Evolutionary conservation across 768 basidiomycete genomes (phyloP), one percentile per base, ranked within the genome.

Genomic region (Panaeolus papilionaceus): DNA sequence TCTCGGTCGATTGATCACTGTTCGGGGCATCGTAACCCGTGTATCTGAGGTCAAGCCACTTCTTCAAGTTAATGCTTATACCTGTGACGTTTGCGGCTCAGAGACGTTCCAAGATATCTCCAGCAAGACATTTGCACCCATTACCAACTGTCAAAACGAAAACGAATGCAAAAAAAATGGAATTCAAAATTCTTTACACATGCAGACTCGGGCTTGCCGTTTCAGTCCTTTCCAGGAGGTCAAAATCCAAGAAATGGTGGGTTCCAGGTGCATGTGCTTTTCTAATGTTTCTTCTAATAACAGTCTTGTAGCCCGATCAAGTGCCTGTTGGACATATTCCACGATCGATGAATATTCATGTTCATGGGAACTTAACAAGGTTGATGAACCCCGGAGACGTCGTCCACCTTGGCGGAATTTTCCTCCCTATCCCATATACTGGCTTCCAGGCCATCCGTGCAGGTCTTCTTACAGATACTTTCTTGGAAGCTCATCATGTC

Each of bases 291-390:
- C 23, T 74, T 45, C 63, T 23, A 51, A 42, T 58, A 58, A 68
- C n/a, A 69, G 23, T 40, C 12, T 62, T 62, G 0, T 72, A 95
- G 95, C 93, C 97, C 28, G 97, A 99, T 75, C 98, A 99, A 90
- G 98, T 99, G 0, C 98, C 98, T 26, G 97, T 99, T 61, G 98
- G 98, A 4, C 98, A 99, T 77, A 99, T 99, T 67, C 98, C 98
- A 26, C 91, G 98, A 44, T 96, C 96, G 2, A 99, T 98, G 98
- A 96, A 96, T 0, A 79, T 98, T n/a, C 96, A 99, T 75, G 84
- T 98, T 39, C 90, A 94, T 70, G 98, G 98, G 26, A 91, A 86
- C 68, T 85, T 98, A 40, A 96, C 95, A 8, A 92, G 98, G 38
- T 83, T 86, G 67, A 91, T 98, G 89, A 96, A 92, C 74, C 98